Base-by-base conservation (phyloP, 2,329 filamentous ascomycete genomes). In the Aspergillus sp. region DNA sequence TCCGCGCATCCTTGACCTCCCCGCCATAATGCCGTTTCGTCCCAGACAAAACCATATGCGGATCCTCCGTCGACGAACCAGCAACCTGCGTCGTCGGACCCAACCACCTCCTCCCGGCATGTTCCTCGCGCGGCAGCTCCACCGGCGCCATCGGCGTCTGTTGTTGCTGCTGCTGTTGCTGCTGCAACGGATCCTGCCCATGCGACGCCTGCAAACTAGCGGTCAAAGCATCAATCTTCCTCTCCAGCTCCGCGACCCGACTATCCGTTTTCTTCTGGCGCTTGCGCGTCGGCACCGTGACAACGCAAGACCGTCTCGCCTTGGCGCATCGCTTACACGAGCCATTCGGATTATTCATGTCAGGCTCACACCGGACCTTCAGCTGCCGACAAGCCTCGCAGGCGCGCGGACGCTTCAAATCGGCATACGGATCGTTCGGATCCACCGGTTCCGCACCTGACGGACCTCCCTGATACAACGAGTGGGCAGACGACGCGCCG, bases 261-360 rank as follows among this genome's bases (percentile, higher is more conserved):
- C 87, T 94, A 73, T 96, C 93, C 56, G 91, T 92, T 81, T 96
- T 96, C 81, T 94, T 96, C 79, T 94, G 91, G 49, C 92, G 84
- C 77, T 96, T 96, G 46, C 91, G 77, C 14, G 82, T 86, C 0
- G 86, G 91, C 63, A 87, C 85, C 1, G 91, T 96, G 62, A 93
- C 88, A 46, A 93, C 79, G 71, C 92, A 96, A 63, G 82, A 82
- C 42, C 92, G 82, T n/a, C 87, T 86, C 2, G 91, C 90, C 77
- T 96, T 96, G 54, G 85, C 84, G 73, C 92, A 96, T 64, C 92
- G 85, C 73, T 85, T 87, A 73, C 89, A 92, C 3, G 88, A 82
- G 4, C 86, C 86, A 24, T 88, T 84, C 3, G 81, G 81, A 45
- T 87, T 84, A 18, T 76, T 76, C 2, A 83, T 81, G 65, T 92